Conservation (phyloP, 106 monocot genomes). For the Dactylorhiza incarnata region DNA sequence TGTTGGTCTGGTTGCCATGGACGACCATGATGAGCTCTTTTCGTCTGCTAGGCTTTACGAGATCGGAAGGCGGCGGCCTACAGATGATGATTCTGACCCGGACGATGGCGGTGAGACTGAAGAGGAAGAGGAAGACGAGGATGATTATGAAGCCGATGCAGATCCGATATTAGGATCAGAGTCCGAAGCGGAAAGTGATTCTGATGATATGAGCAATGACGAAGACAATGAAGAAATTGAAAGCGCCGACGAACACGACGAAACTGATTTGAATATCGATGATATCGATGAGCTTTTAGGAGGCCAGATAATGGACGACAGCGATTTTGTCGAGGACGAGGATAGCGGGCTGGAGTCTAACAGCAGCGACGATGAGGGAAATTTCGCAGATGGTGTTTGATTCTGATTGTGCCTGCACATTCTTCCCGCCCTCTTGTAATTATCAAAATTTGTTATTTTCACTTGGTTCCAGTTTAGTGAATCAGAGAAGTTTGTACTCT, state of each 20-base stretch:
- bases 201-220: conserved; percentile 39
- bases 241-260: conserved; percentile 44
- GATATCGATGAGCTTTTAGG: conserved; percentile 34
- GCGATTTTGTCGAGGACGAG: conserved; percentile 35
- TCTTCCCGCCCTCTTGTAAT: too few relatives aligned
- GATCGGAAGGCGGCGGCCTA: conserved; percentile 65
- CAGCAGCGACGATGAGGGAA: conserved; percentile 57
- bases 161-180: conserved; percentile 39
- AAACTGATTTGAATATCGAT: conserved; percentile 40
- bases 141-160: conserved; percentile 46
- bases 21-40: conserved; percentile 84
- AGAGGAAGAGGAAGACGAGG: conserved; percentile 77
- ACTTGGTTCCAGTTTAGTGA: too few relatives aligned
- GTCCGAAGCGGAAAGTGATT: conserved; percentile 48
- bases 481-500: too few relatives aligned
- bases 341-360: conserved; percentile 67
- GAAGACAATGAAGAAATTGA: conserved; percentile 50
- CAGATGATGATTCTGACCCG: conserved; percentile 95
- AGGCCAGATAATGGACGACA: conserved; percentile 49
- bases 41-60: conserved; percentile 82
- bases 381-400: too few relatives aligned
- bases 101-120: conserved; percentile 78
- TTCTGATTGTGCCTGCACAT: too few relatives aligned
- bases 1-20: conserved; percentile 91
- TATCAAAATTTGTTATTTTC: too few relatives aligned